Percentiles rank a stretch among this genome's conserved stretches.
phyloP scores from a whole-genome alignment of 2,329 filamentous ascomycete species.

The Alternaria atra region DNA sequence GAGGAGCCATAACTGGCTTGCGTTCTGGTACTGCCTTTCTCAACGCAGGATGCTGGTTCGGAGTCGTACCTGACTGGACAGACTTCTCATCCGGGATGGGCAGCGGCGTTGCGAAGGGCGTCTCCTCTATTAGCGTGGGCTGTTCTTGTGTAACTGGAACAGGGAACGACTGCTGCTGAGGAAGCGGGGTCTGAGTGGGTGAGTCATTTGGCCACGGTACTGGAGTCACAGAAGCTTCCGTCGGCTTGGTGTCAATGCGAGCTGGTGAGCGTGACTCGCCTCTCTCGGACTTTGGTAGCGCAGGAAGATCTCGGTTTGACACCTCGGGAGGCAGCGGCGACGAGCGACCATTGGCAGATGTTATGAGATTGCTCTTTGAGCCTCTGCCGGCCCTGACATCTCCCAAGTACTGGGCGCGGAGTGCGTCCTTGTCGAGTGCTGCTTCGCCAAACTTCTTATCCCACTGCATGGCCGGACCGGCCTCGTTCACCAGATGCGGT shows the following conservation, averaged over 20 bases:
- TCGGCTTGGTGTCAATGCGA: constrained; percentile 26
- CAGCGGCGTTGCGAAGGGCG: constrained; percentile 8
- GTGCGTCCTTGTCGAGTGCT: constrained; percentile 83
- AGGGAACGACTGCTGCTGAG: constrained; percentile 41
- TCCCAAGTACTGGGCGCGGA: constrained; percentile 85
- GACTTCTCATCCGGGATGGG: constrained; percentile 44
- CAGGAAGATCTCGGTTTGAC: constrained; percentile 54
- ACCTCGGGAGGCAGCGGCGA: constrained; percentile 35
- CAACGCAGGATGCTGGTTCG: constrained; percentile 55
- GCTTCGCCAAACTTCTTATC: constrained; percentile 95
- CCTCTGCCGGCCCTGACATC: constrained; percentile 78
- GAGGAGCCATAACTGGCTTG: constrained; percentile 19
- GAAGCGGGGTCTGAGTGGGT: constrained; percentile 38
- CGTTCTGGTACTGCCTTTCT: constrained; percentile 45
- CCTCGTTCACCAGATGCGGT: constrained; percentile 82
- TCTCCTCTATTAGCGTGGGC: constrained; percentile 2
- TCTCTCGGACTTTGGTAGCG: constrained; percentile 49
- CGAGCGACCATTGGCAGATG: constrained; percentile 42
- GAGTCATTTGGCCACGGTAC: constrained; percentile 42
- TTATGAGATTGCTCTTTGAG: constrained; percentile 56
- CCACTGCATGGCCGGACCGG: constrained; percentile 96
- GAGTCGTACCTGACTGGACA: constrained; percentile 22
- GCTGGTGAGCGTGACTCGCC: constrained; percentile 43
- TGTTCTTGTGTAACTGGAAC: constrained; percentile 2
- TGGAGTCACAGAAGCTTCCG: constrained; percentile 46